Percentiles rank a stretch among this genome's conserved stretches.
Conservation (phyloP, 306 rosid species). For the Medicago truncatula region MtrunA17r5.0-ANR NC_053042.1:41516001-41516500, state of each 20-base stretch:
- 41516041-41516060: not conserved
- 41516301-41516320: conserved; percentile 96
- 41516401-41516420: not conserved
- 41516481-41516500: too few species aligned
- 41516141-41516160: not conserved
- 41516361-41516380: conserved; percentile 31
- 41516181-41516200: conserved; percentile 6
- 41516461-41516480: too few species aligned
- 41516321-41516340: conserved; percentile 67
- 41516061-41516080: conserved; percentile 15
- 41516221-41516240: not conserved
- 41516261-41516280: conserved; percentile 81
- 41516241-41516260: conserved; percentile 24
- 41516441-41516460: too few species aligned
- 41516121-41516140: conserved; percentile 14
- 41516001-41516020: not conserved
- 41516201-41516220: not conserved
- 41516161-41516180: not conserved
- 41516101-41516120: not conserved
- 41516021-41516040: not conserved
- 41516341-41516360: conserved; percentile 25
- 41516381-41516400: conserved; percentile 25
- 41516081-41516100: not conserved
- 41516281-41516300: conserved; percentile 99
- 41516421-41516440: too few species aligned